phyloP scores from a whole-genome alignment of 108 stramenopile species.

The Cyclotella choctawhatcheeana region DNA sequence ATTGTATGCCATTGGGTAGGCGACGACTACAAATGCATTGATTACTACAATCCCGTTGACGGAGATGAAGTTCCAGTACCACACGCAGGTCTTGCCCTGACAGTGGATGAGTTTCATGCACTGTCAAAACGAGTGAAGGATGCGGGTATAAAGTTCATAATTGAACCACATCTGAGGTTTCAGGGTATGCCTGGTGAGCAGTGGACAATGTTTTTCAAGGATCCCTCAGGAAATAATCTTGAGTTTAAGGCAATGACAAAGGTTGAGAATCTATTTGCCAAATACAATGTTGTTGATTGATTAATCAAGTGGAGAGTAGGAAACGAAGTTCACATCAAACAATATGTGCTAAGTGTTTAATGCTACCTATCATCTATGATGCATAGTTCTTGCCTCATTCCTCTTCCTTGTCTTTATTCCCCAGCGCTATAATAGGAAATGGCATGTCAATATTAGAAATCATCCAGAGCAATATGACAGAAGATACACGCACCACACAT shows the following conservation, averaged over 20 bases:
- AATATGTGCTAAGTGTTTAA: not conserved
- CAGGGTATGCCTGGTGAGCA: conserved; percentile 95
- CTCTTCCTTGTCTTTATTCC: conserved; percentile 40
- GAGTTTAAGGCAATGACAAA: conserved; percentile 99
- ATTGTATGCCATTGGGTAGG: conserved; percentile 96
- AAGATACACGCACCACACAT: no score
- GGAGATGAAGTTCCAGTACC: conserved; percentile 99
- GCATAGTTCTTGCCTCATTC: not conserved
- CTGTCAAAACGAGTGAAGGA: conserved; percentile 80
- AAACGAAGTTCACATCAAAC: not conserved
- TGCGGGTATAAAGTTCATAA: conserved; percentile 85
- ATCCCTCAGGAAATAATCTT: conserved; percentile 92
- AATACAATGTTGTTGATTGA: conserved; percentile 86
- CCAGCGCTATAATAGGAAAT: conserved; percentile 19
- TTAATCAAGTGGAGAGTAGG: not conserved
- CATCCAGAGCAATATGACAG: not conserved
- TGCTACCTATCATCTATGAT: not conserved
- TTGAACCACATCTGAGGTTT: conserved; percentile 95
- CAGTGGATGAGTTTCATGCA: conserved; percentile 86
- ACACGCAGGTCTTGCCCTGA: conserved; percentile 93
- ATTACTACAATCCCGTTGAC: conserved; percentile 98
- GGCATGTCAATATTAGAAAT: not conserved
- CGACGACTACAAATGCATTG: conserved; percentile 88
- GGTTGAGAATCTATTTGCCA: conserved; percentile 94
- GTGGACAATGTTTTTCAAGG: conserved; percentile 97